Percentiles rank a stretch among this genome's conserved stretches.
These are phyloP conservation scores for Streptanthus diversifolius DNA, from an alignment of 345 rosid genomes.

Conservation along the genomic window DNA sequence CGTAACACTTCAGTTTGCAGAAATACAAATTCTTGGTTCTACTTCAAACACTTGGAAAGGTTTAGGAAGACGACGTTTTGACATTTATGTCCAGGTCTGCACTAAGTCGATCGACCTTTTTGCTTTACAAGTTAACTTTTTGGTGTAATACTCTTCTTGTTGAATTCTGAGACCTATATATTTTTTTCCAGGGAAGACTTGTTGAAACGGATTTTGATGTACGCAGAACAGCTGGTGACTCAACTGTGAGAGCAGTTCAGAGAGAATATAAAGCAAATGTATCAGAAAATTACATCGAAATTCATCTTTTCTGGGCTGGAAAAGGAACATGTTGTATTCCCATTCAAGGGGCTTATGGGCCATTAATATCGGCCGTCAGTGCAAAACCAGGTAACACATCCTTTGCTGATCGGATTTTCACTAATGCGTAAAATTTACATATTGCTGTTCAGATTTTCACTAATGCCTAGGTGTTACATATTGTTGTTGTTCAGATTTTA, in stretches of 20 bases:
- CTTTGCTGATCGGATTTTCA: not conserved
- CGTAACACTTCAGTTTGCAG: constrained; percentile 26
- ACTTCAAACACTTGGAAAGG: constrained; percentile 35
- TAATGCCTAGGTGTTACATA: not conserved
- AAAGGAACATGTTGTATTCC: constrained; percentile 42
- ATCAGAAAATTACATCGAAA: constrained; percentile 32
- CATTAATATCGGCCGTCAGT: constrained; percentile 52
- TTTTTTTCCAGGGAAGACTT: constrained; percentile 36
- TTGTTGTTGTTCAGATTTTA: constrained; percentile 45
- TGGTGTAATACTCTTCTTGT: not conserved
- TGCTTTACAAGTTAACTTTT: not conserved
- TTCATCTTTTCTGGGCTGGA: constrained; percentile 42
- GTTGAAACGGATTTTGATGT: constrained; percentile 51
- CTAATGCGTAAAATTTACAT: no score
- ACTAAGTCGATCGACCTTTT: not conserved
- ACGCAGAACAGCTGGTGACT: constrained; percentile 38
- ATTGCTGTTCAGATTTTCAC: no score
- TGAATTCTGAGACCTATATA: not conserved
- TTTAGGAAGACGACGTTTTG: constrained; percentile 45
- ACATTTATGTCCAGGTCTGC: constrained; percentile 51
- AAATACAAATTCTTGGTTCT: constrained; percentile 19
- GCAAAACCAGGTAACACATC: constrained; percentile 49
- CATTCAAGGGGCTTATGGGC: constrained; percentile 39
- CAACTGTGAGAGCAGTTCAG: constrained; percentile 30
- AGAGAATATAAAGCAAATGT: constrained; percentile 29